phyloP scores from a whole-genome alignment of 1,284 basidiomycete genomes.

The Tremellales sp. region DNA sequence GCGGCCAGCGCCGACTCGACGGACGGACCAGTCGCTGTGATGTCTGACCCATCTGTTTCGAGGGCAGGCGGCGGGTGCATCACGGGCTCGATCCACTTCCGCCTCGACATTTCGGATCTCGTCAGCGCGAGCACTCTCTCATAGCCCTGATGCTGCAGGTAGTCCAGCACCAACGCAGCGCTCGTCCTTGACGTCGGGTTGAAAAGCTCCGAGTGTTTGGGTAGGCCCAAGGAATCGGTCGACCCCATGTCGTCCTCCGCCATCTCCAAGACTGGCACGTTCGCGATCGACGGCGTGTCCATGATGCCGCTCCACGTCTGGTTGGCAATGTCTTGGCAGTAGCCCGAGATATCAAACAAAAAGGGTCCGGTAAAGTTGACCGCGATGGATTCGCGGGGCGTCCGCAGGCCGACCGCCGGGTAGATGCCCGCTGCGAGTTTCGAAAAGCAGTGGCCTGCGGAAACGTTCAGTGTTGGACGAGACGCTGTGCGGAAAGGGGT shows the following conservation, averaged over 20 bases:
- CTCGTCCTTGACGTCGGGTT: conserved; percentile 46
- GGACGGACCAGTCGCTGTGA: no score
- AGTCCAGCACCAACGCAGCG: conserved; percentile 68
- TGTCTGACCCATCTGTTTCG: neutral
- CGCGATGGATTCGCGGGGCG: conserved; percentile 51
- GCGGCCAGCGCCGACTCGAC: no score
- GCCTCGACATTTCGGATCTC: conserved; percentile 11
- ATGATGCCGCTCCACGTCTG: neutral
- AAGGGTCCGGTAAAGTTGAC: conserved; percentile 82
- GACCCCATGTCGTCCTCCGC: neutral
- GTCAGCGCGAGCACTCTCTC: conserved; percentile 52
- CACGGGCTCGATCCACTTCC: conserved; percentile 9
- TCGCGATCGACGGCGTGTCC: conserved; percentile 9
- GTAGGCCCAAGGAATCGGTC: conserved; percentile 8
- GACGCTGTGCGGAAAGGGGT: neutral
- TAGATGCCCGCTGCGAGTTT: conserved; percentile 63
- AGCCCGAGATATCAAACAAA: conserved; percentile 78
- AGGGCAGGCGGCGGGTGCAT: neutral
- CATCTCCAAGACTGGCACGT: neutral
- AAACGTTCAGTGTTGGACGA: conserved; percentile 13
- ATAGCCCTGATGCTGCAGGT: conserved; percentile 76
- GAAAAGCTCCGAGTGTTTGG: conserved; percentile 4
- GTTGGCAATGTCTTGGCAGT: conserved; percentile 58
- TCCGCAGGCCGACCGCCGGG: conserved; percentile 81
- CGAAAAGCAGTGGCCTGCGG: conserved; percentile 62